Conservation (phyloP, 768 basidiomycete species). For the Amanita subjunquillea region DNA sequence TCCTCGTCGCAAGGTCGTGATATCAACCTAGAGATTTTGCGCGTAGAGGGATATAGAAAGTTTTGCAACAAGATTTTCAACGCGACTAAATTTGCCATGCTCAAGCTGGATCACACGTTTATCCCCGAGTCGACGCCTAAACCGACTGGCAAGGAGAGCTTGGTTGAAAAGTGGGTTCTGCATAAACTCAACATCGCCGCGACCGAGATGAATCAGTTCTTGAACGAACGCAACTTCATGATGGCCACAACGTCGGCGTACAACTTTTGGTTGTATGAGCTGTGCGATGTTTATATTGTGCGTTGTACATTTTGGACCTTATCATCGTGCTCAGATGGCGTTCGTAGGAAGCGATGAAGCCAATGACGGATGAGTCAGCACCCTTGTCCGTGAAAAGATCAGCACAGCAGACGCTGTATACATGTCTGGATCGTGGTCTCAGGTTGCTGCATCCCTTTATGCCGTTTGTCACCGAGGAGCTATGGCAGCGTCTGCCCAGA, state of each 20-base stretch:
- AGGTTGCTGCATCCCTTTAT: constrained; percentile 94
- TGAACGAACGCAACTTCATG: constrained; percentile 88
- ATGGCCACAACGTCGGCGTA: constrained; percentile 74
- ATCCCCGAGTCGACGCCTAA: constrained; percentile 60
- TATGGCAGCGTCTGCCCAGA: constrained; percentile 94
- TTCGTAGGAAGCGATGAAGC: constrained; percentile 93
- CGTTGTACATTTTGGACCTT: constrained; percentile 15
- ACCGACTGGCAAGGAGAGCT: constrained; percentile 81
- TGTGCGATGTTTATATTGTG: constrained; percentile 99
- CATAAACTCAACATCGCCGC: constrained; percentile 87
- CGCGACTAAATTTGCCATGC: constrained; percentile 98
- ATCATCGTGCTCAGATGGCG: not conserved
- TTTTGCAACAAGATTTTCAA: constrained; percentile 99
- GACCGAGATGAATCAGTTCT: constrained; percentile 60
- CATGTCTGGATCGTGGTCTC: constrained; percentile 85
- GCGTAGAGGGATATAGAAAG: constrained; percentile 97
- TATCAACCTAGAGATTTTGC: constrained; percentile 92
- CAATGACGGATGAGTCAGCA: constrained; percentile 80
- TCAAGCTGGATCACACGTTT: constrained; percentile 83
- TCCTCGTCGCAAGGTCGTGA: constrained; percentile 58
- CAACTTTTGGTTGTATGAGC: constrained; percentile 96
- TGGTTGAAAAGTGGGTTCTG: constrained; percentile 92
- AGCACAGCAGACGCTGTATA: constrained; percentile 93
- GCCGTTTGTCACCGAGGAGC: constrained; percentile 97
- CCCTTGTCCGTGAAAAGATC: constrained; percentile 56